Evolutionary conservation across 495 filamentous ascomycete species (phyloP).

Genomic region (Penicillium egyptiacum): DNA sequence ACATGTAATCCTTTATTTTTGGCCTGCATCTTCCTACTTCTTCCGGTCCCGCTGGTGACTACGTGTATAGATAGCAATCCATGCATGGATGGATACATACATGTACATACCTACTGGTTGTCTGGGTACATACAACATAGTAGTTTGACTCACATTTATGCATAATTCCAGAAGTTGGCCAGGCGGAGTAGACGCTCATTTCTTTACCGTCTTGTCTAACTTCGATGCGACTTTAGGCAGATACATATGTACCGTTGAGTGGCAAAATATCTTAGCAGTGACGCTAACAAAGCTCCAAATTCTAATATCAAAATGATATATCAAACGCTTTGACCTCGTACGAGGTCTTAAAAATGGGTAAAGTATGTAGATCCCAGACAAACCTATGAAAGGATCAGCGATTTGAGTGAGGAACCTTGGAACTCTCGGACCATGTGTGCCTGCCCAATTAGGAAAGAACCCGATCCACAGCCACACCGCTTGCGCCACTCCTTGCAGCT

Average conservation of each 20-base stretch:
- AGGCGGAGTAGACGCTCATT: background rate
- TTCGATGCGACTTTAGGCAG: background rate
- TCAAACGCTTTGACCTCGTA: constrained; percentile 9
- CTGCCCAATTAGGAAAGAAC: constrained; percentile 18
- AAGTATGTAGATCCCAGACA: background rate
- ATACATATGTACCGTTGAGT: background rate
- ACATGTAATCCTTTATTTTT: constrained; percentile 5
- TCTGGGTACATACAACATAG: too few relatives aligned
- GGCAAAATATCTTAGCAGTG: background rate
- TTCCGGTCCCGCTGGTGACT: background rate
- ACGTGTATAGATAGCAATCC: too few relatives aligned
- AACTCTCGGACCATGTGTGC: background rate
- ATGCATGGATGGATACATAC: too few relatives aligned
- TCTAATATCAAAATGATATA: constrained; percentile 15
- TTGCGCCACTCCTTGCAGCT: constrained; percentile 30
- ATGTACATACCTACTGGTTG: too few relatives aligned
- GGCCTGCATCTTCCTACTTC: background rate
- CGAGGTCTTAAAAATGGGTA: background rate
- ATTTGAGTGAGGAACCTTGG: constrained; percentile 2
- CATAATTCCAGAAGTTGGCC: background rate
- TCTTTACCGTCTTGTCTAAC: background rate
- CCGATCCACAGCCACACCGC: constrained; percentile 26
- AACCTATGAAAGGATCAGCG: background rate
- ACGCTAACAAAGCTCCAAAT: background rate
- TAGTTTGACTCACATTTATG: background rate